These are phyloP conservation scores for Chytriomyces confervae DNA, from an alignment of 192 early-diverging fungal genomes.

Conservation along the genomic window DNA sequence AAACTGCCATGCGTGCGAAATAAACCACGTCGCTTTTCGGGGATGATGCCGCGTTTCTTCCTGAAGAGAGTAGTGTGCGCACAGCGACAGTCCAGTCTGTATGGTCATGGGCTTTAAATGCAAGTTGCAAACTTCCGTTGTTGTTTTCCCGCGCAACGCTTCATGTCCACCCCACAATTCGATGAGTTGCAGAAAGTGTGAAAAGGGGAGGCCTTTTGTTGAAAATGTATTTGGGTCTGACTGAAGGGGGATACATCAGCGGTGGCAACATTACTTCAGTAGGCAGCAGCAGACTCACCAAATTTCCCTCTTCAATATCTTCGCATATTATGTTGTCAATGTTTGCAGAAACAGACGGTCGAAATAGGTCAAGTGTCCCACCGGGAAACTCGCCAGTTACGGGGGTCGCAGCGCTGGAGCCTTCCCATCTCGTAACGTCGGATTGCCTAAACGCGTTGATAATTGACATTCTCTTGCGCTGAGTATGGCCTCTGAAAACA, in stretches of 20 bases:
- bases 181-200: conserved; percentile 26
- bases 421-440: neutral
- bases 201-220: conserved; percentile 20
- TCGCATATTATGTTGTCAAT: neutral
- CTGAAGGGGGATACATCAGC: neutral
- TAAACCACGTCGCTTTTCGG: conserved; percentile 31
- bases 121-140: conserved; percentile 26
- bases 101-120: conserved; percentile 25
- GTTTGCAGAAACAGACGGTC: neutral
- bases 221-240: conserved; percentile 16
- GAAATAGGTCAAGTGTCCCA: too few species aligned
- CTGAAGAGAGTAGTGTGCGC: neutral
- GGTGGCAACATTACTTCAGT: neutral
- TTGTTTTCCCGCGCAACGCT: conserved; percentile 13
- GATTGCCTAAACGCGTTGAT: neutral
- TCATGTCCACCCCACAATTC: conserved; percentile 17
- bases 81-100: conserved; percentile 9
- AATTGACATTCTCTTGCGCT: neutral
- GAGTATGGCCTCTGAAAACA: neutral
- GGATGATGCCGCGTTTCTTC: neutral
- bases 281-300: neutral
- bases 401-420: neutral
- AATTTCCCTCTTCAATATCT: neutral
- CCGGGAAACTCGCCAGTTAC: neutral
- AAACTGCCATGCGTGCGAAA: conserved; percentile 45